Percentiles rank a stretch among this genome's conserved stretches.
phyloP scores from a whole-genome alignment of 2,329 filamentous ascomycete genomes.

The Lasiodiplodia theobromae region DNA sequence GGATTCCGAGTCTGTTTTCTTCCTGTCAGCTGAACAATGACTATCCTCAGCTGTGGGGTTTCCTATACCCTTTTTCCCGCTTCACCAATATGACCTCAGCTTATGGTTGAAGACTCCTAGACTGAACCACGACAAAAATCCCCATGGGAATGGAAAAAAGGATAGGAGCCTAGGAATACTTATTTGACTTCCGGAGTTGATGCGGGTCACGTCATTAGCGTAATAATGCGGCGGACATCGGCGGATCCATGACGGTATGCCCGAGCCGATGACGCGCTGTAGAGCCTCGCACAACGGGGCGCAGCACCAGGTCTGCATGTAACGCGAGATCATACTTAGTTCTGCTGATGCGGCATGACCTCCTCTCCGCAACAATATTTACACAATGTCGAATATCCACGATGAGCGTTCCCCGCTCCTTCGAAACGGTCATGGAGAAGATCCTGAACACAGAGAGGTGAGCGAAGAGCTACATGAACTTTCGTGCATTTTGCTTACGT shows the following conservation, averaged over 20 bases:
- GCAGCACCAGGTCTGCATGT: neutral
- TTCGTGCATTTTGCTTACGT: constrained; percentile 31
- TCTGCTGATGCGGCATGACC: neutral
- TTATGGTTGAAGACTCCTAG: no score
- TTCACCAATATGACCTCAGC: no score
- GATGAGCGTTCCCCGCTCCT: constrained; percentile 52
- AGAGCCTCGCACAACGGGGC: neutral
- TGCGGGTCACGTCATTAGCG: neutral
- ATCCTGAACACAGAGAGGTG: constrained; percentile 43
- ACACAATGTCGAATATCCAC: constrained; percentile 24
- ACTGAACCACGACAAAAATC: no score
- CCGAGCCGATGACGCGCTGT: constrained; percentile 12
- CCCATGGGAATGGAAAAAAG: no score
- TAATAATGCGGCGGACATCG: neutral
- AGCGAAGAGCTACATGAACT: neutral
- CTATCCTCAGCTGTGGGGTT: no score
- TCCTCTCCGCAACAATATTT: neutral
- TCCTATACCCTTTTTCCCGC: no score
- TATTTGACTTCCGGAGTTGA: neutral
- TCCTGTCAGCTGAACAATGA: no score
- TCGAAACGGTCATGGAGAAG: constrained; percentile 43
- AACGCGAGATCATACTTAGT: neutral
- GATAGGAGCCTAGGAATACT: no score
- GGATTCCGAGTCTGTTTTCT: no score
- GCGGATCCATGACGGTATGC: constrained; percentile 20